Percentiles rank a stretch among this genome's conserved stretches.
phyloP scores from a whole-genome alignment of 371 early-diverging fungal genomes.

The Mucor irregularis region DNA sequence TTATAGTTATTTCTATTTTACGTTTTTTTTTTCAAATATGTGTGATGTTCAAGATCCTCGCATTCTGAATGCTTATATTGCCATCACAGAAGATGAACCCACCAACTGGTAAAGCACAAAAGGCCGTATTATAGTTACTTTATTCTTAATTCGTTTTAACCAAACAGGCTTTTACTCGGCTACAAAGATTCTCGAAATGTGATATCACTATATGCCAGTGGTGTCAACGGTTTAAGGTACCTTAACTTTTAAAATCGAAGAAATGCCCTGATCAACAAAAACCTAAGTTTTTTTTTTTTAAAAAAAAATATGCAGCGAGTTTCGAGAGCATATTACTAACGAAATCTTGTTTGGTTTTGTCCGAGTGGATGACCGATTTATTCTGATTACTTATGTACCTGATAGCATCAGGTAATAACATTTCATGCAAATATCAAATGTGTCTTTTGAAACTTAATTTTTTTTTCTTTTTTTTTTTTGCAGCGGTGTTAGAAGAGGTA shows the following conservation, averaged over 20 bases:
- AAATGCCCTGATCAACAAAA: not conserved
- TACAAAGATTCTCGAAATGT: constrained; percentile 71
- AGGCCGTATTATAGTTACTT: not conserved
- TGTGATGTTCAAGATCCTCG: constrained; percentile 71
- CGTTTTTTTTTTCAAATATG: constrained; percentile 29
- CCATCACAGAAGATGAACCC: constrained; percentile 53
- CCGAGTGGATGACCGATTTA: constrained; percentile 60
- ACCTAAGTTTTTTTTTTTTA: not conserved
- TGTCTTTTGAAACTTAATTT: too few relatives aligned
- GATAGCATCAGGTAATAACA: constrained; percentile 64
- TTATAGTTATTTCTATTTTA: constrained; percentile 4
- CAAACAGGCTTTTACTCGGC: constrained; percentile 65
- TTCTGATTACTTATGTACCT: constrained; percentile 67
- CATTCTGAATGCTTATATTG: constrained; percentile 62
- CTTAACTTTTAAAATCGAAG: not conserved
- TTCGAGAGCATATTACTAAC: constrained; percentile 57
- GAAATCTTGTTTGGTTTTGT: constrained; percentile 70
- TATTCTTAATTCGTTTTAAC: not conserved
- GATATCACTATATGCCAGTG: constrained; percentile 65
- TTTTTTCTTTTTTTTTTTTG: constrained; percentile 2
- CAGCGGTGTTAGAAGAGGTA: constrained; percentile 69
- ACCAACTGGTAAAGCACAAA: constrained; percentile 56
- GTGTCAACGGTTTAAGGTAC: constrained; percentile 55
- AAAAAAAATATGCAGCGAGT: too few relatives aligned
- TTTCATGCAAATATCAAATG: too few relatives aligned